Conservation (phyloP, 108 stramenopile species). For the Fragilaria crotonensis region DNA sequence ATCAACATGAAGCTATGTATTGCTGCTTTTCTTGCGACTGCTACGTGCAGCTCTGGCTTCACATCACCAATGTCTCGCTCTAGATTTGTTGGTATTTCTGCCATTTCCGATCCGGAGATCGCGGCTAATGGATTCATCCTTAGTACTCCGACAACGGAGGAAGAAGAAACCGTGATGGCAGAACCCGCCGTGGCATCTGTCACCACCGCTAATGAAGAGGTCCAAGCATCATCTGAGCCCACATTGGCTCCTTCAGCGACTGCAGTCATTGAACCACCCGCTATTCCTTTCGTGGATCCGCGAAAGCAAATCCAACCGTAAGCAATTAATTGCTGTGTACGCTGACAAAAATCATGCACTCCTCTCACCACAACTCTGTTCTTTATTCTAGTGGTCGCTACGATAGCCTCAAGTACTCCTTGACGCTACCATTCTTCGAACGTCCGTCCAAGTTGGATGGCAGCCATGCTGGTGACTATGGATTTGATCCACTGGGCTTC, state of each 20-base stretch:
- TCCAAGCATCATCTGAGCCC: too few species aligned
- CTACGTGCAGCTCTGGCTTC: background rate
- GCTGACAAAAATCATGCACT: too few species aligned
- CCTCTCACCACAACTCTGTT: background rate
- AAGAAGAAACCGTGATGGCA: background rate
- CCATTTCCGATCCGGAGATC: background rate
- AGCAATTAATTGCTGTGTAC: too few species aligned
- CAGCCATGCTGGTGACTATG: slow-evolving; percentile 73
- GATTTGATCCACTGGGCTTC: slow-evolving; percentile 78
- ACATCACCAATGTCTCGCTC: background rate
- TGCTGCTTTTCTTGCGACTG: background rate
- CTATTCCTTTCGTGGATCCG: background rate
- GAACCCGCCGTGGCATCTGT: too few species aligned
- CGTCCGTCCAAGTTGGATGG: slow-evolving; percentile 71
- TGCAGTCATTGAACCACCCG: too few species aligned
- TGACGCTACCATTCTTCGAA: slow-evolving; percentile 65
- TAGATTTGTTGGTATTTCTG: too few species aligned
- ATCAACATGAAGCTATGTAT: background rate
- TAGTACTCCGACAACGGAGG: background rate
- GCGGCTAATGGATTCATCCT: background rate
- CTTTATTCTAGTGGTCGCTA: slow-evolving; percentile 56
- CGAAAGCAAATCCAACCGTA: background rate
- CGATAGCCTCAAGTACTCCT: slow-evolving; percentile 41
- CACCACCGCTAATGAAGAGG: too few species aligned
- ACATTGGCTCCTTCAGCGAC: too few species aligned